Base-by-base conservation (phyloP, 306 rosid genomes). In the Inga leiocalycina region DNA sequence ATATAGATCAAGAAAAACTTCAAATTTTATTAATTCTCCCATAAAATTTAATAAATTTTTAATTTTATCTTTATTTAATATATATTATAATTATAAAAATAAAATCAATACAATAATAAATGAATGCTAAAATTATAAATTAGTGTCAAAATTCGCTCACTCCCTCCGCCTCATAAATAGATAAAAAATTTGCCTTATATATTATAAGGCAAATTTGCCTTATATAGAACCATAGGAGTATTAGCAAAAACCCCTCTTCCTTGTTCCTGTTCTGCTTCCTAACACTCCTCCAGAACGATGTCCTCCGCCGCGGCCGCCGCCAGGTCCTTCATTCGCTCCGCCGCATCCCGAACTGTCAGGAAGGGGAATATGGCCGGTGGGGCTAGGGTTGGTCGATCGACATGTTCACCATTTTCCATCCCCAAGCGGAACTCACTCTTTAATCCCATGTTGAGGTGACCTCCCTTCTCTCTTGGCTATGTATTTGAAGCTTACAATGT, bases 311-410 rank as follows among this genome's bases (percentile, higher is more conserved):
- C 43, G 43, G 72, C 30, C 37, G 76, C 92, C 84, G 98, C 97
- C 77, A 96, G 97, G 86, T 90, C 95, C 17, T 87, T 86, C 83
- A 64, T 91, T 83, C 90, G 98, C 86, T 82, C 97, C 84, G 85
- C 93, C 72, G 82, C 89, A 6, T 77, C 84, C n/a, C 81, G 98
- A 68, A 39, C 43, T 39, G 43, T 43, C 88, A 5, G 80, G 30
- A 49, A 76, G 24, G 80, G 86, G 44, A 90, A 89, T 67, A 46
- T 90, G 8, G 65, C 90, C 16, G 72, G 87, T 74, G 97, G 93
- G 27, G 85, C 83, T 51, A 86, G 81, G 76, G 4, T 87, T 11
- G 81, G 75, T 5, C 43, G 43, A 75, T 64, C 97, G 1, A 43
- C 92, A 0, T 54, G 87, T 16, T 75, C 94, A 6, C 80, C 86